Evolutionary conservation across 1,284 basidiomycete genomes (phyloP).

Genomic region (Athelia sp.): DNA sequence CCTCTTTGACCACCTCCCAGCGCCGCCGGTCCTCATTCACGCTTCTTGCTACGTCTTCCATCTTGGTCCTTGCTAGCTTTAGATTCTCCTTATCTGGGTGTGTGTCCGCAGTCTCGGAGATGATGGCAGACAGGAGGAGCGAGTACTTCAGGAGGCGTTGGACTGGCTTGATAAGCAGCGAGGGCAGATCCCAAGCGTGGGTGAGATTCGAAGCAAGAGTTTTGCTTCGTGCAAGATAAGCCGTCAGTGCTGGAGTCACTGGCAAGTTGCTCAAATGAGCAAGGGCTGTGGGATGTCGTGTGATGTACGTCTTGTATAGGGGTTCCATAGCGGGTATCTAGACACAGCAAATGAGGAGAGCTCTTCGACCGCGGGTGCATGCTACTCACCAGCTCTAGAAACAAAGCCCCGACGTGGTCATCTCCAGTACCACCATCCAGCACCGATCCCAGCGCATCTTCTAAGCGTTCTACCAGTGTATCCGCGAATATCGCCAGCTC

Average conservation of each 20-base stretch:
- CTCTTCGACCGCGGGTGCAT: background rate
- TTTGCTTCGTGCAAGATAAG: constrained; percentile 69
- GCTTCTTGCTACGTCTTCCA: constrained; percentile 76
- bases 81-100: constrained; percentile 75
- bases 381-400: constrained; percentile 45
- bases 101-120: constrained; percentile 70
- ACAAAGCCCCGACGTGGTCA: constrained; percentile 51
- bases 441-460: constrained; percentile 40
- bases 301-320: constrained; percentile 85
- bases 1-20: constrained; percentile 79
- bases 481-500: constrained; percentile 65
- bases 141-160: constrained; percentile 93
- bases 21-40: constrained; percentile 86
- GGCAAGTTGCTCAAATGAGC: constrained; percentile 60
- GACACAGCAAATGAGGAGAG: constrained; percentile 1
- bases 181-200: constrained; percentile 92
- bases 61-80: constrained; percentile 56
- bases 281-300: constrained; percentile 76
- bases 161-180: constrained; percentile 89
- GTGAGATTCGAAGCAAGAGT: constrained; percentile 67
- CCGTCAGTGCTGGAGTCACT: constrained; percentile 51
- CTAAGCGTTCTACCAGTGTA: constrained; percentile 44
- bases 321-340: constrained; percentile 76
- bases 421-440: constrained; percentile 37
- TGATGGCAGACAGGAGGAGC: constrained; percentile 75